These are phyloP conservation scores for Beauveria bassiana DNA, from an alignment of 2,329 filamentous ascomycete genomes.

Conservation along the genomic window DNA sequence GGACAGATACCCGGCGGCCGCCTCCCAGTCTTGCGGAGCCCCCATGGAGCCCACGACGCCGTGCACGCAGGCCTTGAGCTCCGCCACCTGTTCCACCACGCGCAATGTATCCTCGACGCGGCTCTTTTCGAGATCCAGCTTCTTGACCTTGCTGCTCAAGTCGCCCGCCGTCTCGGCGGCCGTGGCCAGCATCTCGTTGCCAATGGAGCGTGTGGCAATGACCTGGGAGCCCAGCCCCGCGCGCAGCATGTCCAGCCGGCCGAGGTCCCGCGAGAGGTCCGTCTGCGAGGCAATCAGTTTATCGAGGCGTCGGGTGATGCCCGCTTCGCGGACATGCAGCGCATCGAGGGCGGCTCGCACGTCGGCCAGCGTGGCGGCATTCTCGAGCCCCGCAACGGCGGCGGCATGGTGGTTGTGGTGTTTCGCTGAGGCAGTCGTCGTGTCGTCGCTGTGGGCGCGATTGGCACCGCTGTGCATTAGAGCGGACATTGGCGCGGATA, in stretches of 20 bases:
- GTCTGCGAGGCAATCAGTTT: constrained; percentile 73
- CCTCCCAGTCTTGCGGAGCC: constrained; percentile 97
- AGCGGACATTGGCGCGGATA: constrained; percentile 39
- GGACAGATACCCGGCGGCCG: constrained; percentile 81
- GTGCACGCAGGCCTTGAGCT: constrained; percentile 93
- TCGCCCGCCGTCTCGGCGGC: constrained; percentile 79
- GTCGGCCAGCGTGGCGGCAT: constrained; percentile 67
- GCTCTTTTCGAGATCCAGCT: constrained; percentile 83
- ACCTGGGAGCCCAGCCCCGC: constrained; percentile 83
- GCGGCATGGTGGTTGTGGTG: constrained; percentile 12
- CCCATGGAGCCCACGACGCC: constrained; percentile 96
- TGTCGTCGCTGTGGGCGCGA: constrained; percentile 25
- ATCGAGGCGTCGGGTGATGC: constrained; percentile 67
- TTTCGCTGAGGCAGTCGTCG: constrained; percentile 11
- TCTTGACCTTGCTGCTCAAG: constrained; percentile 79
- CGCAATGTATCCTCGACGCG: constrained; percentile 83
- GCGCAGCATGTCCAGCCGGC: constrained; percentile 79
- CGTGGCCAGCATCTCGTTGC: constrained; percentile 82
- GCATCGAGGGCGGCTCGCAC: constrained; percentile 69
- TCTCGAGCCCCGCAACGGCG: constrained; percentile 42
- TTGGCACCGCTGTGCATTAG: constrained; percentile 36
- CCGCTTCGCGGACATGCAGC: constrained; percentile 68
- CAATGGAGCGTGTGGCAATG: constrained; percentile 72
- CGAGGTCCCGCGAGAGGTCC: constrained; percentile 78
- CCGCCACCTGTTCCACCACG: constrained; percentile 91